phyloP scores from a whole-genome alignment of 805 yeast species.

The Metschnikowia dekortorum region DNA sequence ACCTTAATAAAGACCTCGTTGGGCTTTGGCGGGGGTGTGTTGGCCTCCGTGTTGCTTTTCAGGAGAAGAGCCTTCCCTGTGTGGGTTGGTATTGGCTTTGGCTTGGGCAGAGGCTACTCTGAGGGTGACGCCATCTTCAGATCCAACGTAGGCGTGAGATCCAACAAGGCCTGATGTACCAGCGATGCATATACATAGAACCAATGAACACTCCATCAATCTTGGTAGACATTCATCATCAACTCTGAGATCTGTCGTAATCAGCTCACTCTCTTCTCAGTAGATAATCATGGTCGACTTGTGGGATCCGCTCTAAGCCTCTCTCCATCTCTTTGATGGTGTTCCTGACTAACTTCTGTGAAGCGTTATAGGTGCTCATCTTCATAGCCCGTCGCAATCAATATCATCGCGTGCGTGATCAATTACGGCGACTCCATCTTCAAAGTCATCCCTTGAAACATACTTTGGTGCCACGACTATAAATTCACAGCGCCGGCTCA shows the following conservation, averaged over 20 bases:
- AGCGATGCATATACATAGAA: conserved; percentile 1
- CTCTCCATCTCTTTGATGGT: no score
- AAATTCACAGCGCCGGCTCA: not conserved
- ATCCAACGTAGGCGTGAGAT: conserved; percentile 69
- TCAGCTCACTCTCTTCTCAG: no score
- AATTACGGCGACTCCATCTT: no score
- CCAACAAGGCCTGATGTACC: conserved; percentile 53
- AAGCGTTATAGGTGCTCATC: no score
- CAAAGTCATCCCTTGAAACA: no score
- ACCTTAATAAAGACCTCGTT: conserved; percentile 91
- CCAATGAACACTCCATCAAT: not conserved
- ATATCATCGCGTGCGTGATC: no score
- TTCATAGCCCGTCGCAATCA: no score
- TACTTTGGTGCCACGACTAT: no score
- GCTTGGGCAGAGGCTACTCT: conserved; percentile 95
- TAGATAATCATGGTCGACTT: no score
- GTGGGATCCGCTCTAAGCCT: no score
- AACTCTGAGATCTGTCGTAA: no score
- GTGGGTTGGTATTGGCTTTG: conserved; percentile 96
- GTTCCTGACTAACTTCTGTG: no score
- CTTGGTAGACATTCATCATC: not conserved
- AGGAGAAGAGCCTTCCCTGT: conserved; percentile 96
- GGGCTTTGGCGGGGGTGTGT: conserved; percentile 95
- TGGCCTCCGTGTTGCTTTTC: conserved; percentile 84
- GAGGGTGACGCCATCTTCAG: conserved; percentile 98